Evolutionary conservation across 768 basidiomycete species (phyloP).

Genomic region (Tephrocybe sp.): DNA sequence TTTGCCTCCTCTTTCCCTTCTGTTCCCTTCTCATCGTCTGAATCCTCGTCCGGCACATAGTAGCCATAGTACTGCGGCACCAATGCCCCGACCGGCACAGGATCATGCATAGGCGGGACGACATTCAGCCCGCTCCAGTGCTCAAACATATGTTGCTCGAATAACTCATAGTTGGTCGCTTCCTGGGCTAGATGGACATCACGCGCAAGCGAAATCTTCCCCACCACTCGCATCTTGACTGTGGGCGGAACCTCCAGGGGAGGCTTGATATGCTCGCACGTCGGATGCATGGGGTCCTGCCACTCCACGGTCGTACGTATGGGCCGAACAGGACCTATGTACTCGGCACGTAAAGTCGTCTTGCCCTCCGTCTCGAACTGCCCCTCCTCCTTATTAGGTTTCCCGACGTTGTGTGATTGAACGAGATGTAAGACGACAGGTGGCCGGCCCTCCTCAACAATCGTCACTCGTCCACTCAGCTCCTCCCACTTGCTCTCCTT

Average conservation of each 20-base stretch:
- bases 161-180: conserved; percentile 42
- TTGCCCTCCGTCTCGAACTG: not conserved
- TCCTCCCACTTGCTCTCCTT: conserved; percentile 16
- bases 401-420: not conserved
- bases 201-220: conserved; percentile 40
- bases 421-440: conserved; percentile 4
- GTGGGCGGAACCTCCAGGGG: conserved; percentile 30
- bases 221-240: conserved; percentile 39
- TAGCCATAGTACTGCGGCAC: conserved; percentile 69
- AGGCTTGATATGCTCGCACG: conserved; percentile 29
- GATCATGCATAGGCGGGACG: conserved; percentile 37
- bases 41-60: conserved; percentile 34
- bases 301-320: conserved; percentile 26
- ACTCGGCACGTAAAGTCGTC: conserved; percentile 3
- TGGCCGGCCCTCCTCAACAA: conserved; percentile 3
- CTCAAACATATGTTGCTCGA: conserved; percentile 46
- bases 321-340: conserved; percentile 13
- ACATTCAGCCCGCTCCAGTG: conserved; percentile 52
- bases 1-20: conserved; percentile 6
- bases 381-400: not conserved
- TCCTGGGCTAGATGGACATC: conserved; percentile 40
- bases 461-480: conserved; percentile 5
- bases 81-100: conserved; percentile 48
- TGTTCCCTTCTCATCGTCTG: conserved; percentile 1
- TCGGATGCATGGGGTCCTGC: conserved; percentile 28